Conservation (phyloP, 2,329 filamentous ascomycete species). For the Paracamarosporium sp. region DNA sequence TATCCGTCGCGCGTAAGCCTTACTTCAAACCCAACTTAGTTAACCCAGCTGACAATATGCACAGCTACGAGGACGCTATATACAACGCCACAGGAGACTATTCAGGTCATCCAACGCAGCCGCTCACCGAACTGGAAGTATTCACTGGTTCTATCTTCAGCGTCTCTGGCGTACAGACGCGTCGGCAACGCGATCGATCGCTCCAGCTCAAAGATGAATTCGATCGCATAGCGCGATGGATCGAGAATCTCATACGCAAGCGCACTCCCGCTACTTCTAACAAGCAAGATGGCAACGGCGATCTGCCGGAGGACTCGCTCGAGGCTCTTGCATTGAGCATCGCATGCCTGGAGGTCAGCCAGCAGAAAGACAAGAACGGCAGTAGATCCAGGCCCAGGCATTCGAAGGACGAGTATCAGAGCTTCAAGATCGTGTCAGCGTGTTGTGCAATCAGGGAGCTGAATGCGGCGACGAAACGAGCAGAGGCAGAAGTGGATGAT, state of each 20-base stretch:
- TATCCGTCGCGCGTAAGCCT: neutral
- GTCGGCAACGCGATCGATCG: slow-evolving; percentile 2
- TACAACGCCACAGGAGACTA: neutral
- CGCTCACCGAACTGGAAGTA: neutral
- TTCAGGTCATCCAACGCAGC: neutral
- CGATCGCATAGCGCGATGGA: slow-evolving; percentile 1
- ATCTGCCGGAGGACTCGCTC: neutral
- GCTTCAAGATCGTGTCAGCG: slow-evolving; percentile 3
- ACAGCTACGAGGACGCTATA: slow-evolving; percentile 3
- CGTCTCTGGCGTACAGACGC: neutral
- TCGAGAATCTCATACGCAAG: neutral
- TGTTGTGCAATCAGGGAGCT: neutral
- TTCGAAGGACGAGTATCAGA: neutral
- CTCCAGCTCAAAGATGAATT: slow-evolving; percentile 3
- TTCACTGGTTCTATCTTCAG: slow-evolving; percentile 5
- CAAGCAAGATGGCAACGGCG: neutral
- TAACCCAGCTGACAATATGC: neutral
- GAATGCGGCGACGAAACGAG: neutral
- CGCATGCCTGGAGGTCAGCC: slow-evolving; percentile 3
- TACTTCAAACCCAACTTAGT: neutral
- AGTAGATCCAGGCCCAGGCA: neutral
- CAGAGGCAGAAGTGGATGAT: neutral
- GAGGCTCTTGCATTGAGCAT: neutral
- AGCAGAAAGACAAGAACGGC: neutral
- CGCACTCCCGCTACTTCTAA: neutral